These are phyloP conservation scores for Penicillium salamii DNA, from an alignment of 495 filamentous ascomycete species.

Conservation along the genomic window DNA sequence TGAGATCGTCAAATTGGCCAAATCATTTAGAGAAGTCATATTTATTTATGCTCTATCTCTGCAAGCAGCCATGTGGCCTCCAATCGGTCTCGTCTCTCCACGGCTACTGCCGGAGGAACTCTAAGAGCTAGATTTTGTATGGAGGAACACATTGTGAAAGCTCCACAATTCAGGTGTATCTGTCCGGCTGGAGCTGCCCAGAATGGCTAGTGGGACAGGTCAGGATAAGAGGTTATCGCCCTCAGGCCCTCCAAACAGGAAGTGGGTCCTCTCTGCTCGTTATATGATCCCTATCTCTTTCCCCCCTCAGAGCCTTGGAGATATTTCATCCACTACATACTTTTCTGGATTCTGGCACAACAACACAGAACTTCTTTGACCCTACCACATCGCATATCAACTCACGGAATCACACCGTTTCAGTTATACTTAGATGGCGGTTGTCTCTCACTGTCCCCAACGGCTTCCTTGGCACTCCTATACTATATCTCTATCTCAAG, in stretches of 20 bases:
- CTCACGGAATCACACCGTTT: conserved; percentile 18
- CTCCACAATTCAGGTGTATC: background rate
- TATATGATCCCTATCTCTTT: conserved; percentile 20
- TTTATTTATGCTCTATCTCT: background rate
- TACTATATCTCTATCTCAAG: conserved; percentile 39
- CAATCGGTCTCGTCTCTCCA: background rate
- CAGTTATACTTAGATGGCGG: conserved; percentile 36
- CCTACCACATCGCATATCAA: conserved; percentile 5
- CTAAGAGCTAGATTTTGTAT: background rate
- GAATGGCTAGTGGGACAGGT: conserved; percentile 14
- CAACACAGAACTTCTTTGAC: conserved; percentile 6
- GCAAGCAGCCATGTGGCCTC: background rate
- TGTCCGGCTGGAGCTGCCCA: conserved; percentile 27
- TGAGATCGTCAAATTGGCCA: background rate
- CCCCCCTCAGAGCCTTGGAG: background rate
- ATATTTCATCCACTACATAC: background rate
- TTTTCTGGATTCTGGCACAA: background rate
- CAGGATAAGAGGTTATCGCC: conserved; percentile 17
- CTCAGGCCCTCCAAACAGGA: background rate
- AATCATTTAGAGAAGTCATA: background rate
- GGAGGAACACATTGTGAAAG: conserved; percentile 2
- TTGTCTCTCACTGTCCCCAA: conserved; percentile 33
- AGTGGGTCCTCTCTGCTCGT: conserved; percentile 6
- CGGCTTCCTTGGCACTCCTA: conserved; percentile 37
- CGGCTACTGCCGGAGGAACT: background rate